A percentile compares a stretch with the other conserved stretches of the same genome.
Evolutionary conservation across 176 grass and related monocot genomes (phyloP).

Genomic region (Musa itinerans): DNA sequence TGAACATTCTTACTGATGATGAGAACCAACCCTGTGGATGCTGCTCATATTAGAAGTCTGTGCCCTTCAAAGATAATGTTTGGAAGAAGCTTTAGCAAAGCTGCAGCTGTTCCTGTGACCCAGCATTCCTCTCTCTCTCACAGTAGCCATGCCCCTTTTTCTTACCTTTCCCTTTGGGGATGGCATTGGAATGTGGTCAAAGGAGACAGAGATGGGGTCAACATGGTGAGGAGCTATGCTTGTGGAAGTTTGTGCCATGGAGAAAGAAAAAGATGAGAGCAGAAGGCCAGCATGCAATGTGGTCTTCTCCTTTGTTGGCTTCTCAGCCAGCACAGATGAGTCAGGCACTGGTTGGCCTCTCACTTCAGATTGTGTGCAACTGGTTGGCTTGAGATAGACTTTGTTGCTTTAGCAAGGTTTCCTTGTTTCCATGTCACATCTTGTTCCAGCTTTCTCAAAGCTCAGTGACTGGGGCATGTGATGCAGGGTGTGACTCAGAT

Average conservation of each 20-base stretch:
- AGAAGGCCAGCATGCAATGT: neutral
- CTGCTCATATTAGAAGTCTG: neutral
- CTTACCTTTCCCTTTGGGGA: neutral
- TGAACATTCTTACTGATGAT: too few relatives aligned
- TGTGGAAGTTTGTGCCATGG: slow-evolving; percentile 6
- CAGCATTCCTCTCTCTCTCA: neutral
- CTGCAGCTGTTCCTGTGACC: neutral
- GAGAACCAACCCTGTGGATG: neutral
- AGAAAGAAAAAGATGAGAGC: neutral
- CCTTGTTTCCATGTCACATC: neutral
- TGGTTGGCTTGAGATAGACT: neutral
- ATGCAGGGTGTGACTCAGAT: too few relatives aligned
- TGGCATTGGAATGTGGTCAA: neutral
- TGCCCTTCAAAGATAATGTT: neutral
- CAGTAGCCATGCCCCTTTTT: too few relatives aligned
- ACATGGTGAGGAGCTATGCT: neutral
- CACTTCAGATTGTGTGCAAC: neutral
- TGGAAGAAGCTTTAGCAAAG: slow-evolving; percentile 6
- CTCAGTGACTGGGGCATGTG: too few relatives aligned
- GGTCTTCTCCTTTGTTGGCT: neutral
- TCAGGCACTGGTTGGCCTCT: neutral
- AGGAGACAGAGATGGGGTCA: neutral
- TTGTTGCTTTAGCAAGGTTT: neutral
- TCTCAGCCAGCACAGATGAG: neutral
- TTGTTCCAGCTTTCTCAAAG: too few relatives aligned